Evolutionary conservation across 371 early-diverging fungal genomes (phyloP).

Genomic region (Mucor mucedo): DNA sequence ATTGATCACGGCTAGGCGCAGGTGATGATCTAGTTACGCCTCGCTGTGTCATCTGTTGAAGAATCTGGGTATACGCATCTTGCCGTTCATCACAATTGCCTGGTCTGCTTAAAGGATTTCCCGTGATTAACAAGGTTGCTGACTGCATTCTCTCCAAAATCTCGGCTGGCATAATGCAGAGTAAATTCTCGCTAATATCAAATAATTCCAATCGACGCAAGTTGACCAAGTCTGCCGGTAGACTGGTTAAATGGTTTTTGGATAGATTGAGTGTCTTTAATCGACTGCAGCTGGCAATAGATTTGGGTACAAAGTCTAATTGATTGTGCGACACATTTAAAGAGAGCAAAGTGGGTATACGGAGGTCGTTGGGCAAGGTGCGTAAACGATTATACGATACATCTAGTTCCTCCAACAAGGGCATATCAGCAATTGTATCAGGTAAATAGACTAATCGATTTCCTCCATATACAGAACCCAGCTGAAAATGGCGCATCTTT

Average conservation of each 20-base stretch:
- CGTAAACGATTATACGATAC: constrained; percentile 59
- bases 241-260: constrained; percentile 61
- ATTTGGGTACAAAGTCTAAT: constrained; percentile 62
- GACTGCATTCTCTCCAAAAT: constrained; percentile 60
- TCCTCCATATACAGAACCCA: constrained; percentile 68
- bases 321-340: constrained; percentile 59
- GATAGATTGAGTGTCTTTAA: constrained; percentile 58
- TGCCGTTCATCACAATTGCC: constrained; percentile 48
- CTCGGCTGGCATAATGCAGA: constrained; percentile 69
- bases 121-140: constrained; percentile 61
- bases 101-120: constrained; percentile 65
- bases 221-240: constrained; percentile 64
- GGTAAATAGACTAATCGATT: constrained; percentile 56
- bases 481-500: constrained; percentile 57
- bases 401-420: constrained; percentile 54
- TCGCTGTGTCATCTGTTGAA: constrained; percentile 56
- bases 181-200: constrained; percentile 64
- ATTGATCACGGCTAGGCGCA: constrained; percentile 22
- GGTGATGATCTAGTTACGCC: constrained; percentile 48
- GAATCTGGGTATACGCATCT: constrained; percentile 54
- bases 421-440: constrained; percentile 52
- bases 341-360: constrained; percentile 34
- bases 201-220: constrained; percentile 57
- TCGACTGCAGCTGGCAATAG: constrained; percentile 50
- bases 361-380: constrained; percentile 39